Evolutionary conservation across 192 early-diverging fungal genomes (phyloP).

Genomic region (Backusella circina): DNA sequence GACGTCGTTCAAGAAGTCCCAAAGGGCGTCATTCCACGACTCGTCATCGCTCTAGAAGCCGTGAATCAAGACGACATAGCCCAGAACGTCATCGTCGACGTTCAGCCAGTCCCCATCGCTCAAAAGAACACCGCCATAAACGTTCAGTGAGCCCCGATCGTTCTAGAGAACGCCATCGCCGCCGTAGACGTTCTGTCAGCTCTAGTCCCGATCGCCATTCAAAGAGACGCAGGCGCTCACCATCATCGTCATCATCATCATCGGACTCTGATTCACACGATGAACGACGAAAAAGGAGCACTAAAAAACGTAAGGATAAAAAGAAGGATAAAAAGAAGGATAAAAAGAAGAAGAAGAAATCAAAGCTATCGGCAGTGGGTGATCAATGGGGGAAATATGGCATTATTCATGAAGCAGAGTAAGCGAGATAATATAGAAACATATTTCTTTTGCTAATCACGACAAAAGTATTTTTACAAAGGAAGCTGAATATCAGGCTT

Average conservation of each 20-base stretch:
- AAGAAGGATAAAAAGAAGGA: conserved; percentile 27
- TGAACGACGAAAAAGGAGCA: conserved; percentile 37
- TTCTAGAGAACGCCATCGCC: not conserved
- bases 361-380: conserved; percentile 14
- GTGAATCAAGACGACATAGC: not conserved
- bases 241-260: not conserved
- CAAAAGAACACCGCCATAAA: not conserved
- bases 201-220: not conserved
- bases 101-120: not conserved
- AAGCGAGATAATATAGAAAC: conserved; percentile 11
- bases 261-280: conserved; percentile 16
- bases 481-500: conserved; percentile 50
- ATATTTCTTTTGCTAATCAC: no score
- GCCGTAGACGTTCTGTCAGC: not conserved
- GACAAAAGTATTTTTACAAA: conserved; percentile 34
- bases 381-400: conserved; percentile 49
- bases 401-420: conserved; percentile 52
- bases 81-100: not conserved
- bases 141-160: not conserved
- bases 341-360: conserved; percentile 35
- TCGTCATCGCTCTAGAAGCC: not conserved
- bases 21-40: not conserved
- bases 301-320: conserved; percentile 35
- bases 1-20: not conserved
- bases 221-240: not conserved